Percentiles rank a stretch among this genome's conserved stretches.
These are phyloP conservation scores for Begonia peltatifolia DNA, from an alignment of 306 rosid genomes.

Conservation along the genomic window DNA sequence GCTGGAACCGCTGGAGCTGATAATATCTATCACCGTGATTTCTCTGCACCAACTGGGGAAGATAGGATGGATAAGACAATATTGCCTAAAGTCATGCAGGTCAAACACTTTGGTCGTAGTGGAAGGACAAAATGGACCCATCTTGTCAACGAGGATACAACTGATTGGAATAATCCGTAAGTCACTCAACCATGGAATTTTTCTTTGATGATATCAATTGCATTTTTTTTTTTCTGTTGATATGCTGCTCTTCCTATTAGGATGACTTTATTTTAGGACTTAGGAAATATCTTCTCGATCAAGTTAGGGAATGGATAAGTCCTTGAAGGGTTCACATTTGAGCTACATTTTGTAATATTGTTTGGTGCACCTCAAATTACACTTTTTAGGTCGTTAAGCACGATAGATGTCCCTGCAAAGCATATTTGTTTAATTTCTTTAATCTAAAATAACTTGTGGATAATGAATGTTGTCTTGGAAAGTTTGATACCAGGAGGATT, in stretches of 20 bases:
- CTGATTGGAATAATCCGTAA: constrained; percentile 96
- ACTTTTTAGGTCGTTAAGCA: too few species aligned
- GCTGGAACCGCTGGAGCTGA: constrained; percentile 45
- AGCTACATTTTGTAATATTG: too few species aligned
- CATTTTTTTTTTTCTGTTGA: neutral
- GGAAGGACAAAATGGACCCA: constrained; percentile 98
- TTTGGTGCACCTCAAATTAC: too few species aligned
- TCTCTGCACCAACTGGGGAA: constrained; percentile 94
- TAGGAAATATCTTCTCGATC: too few species aligned
- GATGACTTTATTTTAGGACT: neutral
- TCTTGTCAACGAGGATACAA: constrained; percentile 93
- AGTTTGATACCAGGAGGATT: too few species aligned
- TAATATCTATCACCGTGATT: constrained; percentile 54
- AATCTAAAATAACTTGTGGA: too few species aligned
- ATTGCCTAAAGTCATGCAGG: constrained; percentile 95
- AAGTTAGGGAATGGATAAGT: too few species aligned
- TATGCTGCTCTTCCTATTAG: neutral
- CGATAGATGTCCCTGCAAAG: too few species aligned
- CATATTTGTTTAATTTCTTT: too few species aligned
- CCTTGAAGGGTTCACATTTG: too few species aligned
- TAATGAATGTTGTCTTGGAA: too few species aligned
- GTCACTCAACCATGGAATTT: constrained; percentile 16
- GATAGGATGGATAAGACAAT: constrained; percentile 96
- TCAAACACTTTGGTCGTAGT: constrained; percentile 97
- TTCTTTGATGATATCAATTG: neutral